Evolutionary conservation across 2,329 filamentous ascomycete species (phyloP).

Genomic region (Trichoderma sp.): DNA sequence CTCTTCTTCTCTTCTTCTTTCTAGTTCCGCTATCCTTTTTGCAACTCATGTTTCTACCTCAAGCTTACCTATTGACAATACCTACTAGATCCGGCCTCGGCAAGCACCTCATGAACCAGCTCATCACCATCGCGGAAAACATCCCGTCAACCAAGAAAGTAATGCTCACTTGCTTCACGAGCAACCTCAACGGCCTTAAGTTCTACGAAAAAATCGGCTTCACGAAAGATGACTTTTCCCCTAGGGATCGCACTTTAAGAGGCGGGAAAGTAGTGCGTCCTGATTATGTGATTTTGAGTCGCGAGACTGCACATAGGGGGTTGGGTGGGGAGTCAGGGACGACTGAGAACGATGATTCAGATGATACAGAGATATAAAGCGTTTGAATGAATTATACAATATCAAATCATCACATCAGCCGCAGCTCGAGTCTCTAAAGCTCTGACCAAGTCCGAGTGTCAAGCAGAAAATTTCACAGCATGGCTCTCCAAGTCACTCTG

Average conservation of each 20-base stretch:
- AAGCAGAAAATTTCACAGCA: constrained; percentile 10
- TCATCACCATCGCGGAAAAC: constrained; percentile 51
- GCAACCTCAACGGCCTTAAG: constrained; percentile 53
- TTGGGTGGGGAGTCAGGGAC: background rate
- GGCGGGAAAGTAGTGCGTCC: constrained; percentile 51
- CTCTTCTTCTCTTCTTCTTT: background rate
- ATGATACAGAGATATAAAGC: background rate
- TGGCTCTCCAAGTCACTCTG: background rate
- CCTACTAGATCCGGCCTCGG: constrained; percentile 59
- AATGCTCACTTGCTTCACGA: constrained; percentile 71
- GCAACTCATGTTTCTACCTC: background rate
- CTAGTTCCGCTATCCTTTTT: background rate
- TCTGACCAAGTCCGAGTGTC: background rate
- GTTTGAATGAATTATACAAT: background rate
- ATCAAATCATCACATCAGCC: background rate
- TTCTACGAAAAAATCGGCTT: constrained; percentile 65
- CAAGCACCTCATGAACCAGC: constrained; percentile 54
- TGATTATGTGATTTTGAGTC: constrained; percentile 62
- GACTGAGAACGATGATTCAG: background rate
- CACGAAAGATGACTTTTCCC: constrained; percentile 53
- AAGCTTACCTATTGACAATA: background rate
- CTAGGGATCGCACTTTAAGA: constrained; percentile 50
- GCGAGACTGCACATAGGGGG: constrained; percentile 35
- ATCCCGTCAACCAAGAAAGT: constrained; percentile 59
- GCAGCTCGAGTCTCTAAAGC: background rate